Conservation (phyloP, 1,139 yeast species). For the Candida gigantensis region DNA sequence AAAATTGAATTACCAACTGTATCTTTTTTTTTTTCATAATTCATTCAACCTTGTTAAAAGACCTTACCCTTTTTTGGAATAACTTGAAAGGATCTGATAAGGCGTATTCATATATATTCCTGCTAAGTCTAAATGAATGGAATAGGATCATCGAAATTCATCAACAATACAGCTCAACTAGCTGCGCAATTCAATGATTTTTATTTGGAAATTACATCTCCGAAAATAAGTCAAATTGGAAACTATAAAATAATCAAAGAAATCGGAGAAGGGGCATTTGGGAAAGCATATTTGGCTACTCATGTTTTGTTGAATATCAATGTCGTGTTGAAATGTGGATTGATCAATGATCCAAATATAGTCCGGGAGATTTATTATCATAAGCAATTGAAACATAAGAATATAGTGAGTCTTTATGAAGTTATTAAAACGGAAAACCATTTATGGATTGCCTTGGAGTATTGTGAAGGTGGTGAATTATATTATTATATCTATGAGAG, state of each 20-base stretch:
- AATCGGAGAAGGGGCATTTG: constrained; percentile 90
- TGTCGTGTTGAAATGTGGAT: constrained; percentile 85
- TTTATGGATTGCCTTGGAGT: constrained; percentile 88
- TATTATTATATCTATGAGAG: constrained; percentile 68
- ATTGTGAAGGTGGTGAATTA: constrained; percentile 86
- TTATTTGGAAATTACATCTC: constrained; percentile 54
- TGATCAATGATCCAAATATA: constrained; percentile 81
- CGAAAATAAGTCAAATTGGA: constrained; percentile 65
- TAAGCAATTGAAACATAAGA: constrained; percentile 78
- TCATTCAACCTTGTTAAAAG: too few relatives aligned
- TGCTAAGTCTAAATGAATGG: constrained; percentile 7
- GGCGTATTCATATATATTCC: too few relatives aligned
- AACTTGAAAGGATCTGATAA: too few relatives aligned
- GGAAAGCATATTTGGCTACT: constrained; percentile 82
- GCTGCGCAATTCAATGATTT: constrained; percentile 69
- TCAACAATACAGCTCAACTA: constrained; percentile 40
- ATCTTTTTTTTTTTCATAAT: too few relatives aligned
- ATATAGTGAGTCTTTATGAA: constrained; percentile 83
- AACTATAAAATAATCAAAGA: constrained; percentile 70
- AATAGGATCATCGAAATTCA: constrained; percentile 6
- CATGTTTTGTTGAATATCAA: constrained; percentile 72
- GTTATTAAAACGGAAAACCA: constrained; percentile 76
- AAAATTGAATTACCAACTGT: too few relatives aligned
- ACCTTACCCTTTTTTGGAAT: too few relatives aligned
- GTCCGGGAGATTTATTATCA: constrained; percentile 92